phyloP scores from a whole-genome alignment of 805 yeast genomes.

The Zygosaccharomyces pseudorouxii region DNA sequence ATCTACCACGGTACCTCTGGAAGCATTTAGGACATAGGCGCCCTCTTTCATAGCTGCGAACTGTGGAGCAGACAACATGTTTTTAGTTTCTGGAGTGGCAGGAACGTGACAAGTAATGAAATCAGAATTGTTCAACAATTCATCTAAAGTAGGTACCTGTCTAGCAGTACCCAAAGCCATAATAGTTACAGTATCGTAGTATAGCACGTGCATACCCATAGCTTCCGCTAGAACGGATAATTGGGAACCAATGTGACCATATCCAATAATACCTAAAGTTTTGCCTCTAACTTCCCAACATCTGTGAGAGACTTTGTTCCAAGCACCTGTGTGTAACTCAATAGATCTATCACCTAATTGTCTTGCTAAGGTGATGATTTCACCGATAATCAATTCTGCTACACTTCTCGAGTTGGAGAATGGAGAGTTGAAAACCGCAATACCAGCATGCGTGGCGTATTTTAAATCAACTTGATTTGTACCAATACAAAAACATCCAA shows the following conservation, averaged over 20 bases:
- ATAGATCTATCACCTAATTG: conserved; percentile 95
- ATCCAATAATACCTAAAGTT: conserved; percentile 94
- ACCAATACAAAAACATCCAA: conserved; percentile 99
- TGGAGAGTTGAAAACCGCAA: conserved; percentile 97
- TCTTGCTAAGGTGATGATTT: conserved; percentile 89
- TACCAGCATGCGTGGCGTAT: conserved; percentile 86
- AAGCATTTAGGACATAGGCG: conserved; percentile 88
- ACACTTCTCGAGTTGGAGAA: conserved; percentile 98
- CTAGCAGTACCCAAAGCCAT: conserved; percentile 97
- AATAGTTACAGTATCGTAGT: conserved; percentile 86
- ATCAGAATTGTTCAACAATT: conserved; percentile 74
- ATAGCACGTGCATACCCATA: conserved; percentile 93
- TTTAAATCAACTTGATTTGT: conserved; percentile 95
- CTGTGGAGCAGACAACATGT: conserved; percentile 84
- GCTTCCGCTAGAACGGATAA: conserved; percentile 95
- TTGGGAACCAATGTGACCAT: conserved; percentile 98
- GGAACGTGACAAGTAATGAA: conserved; percentile 94
- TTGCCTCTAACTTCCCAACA: conserved; percentile 99
- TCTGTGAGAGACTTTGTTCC: conserved; percentile 93
- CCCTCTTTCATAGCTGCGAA: conserved; percentile 96
- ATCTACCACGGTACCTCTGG: conserved; percentile 97
- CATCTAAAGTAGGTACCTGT: conserved; percentile 82
- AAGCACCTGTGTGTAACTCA: conserved; percentile 92
- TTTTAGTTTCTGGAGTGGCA: conserved; percentile 86
- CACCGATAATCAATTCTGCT: conserved; percentile 95